Base-by-base conservation (phyloP, 2,329 filamentous ascomycete genomes). In the Ophiocordyceps unilateralis region DNA sequence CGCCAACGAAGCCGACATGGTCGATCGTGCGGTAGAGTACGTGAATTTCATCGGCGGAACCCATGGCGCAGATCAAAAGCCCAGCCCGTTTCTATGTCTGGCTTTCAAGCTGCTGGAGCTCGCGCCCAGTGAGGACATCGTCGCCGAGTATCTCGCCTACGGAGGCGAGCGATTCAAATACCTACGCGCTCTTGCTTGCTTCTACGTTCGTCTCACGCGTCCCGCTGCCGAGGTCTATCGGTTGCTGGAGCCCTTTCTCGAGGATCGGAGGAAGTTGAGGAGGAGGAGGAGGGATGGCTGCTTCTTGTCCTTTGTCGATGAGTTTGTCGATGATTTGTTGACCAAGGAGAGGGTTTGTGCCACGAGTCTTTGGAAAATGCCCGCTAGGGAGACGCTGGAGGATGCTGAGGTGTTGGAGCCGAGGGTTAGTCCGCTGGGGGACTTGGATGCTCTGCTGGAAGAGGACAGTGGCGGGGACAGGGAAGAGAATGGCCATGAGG, bases 21-120 rank as follows among this genome's bases (percentile, higher is more conserved):
- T 94, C 53, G 85, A 95, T 64, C 84, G 91, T 49, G 88, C 93
- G 1, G 83, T 86, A 22, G 82, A 89, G 52, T 72, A 80, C 61
- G 74, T 98, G 40, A 72, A 67, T 41, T 91, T 82, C 61, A 74
- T 98, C 44, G 91, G 88, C 48, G 91, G 91, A 51, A 93, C 87
- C 5, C 86, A 86, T 55, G 87, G 88, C 43, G 74, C 77, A 17
- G 73, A 78, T 40, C 89, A 95, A 60, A 84, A 84, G 53, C 89
- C 91, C 0, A 86, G 86, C 2, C 84, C 91, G 0, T 98, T 98
- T 56, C 70, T 98, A 22, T 98, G 91, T 55, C 73, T 98, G 3
- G 83, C 83, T 3, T 93, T 98, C 64, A 98, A 96, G 67, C 72
- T 98, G 42, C 73, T 96, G 44, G 87, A 95, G 64, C 72, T 98